Evolutionary conservation across 1,284 basidiomycete genomes (phyloP).

Genomic region (Paramarasmius palmivorus): DNA sequence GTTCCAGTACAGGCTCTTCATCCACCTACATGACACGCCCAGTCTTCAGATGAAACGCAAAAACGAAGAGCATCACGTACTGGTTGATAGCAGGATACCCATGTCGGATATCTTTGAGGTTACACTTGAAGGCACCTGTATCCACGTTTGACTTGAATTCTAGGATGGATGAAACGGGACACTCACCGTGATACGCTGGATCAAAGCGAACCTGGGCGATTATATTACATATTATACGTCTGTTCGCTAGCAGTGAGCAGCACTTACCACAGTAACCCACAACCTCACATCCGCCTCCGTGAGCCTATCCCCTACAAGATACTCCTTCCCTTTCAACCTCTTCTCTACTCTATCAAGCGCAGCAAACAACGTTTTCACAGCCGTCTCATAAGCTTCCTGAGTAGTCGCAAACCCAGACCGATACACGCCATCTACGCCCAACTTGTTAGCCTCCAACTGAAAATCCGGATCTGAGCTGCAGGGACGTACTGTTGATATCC

Average conservation of each 20-base stretch:
- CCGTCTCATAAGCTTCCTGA: constrained; percentile 81
- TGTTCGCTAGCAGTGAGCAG: background rate
- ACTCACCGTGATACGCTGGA: constrained; percentile 87
- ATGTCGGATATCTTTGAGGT: constrained; percentile 74
- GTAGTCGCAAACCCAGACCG: constrained; percentile 86
- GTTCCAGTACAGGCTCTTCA: constrained; percentile 92
- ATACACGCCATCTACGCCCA: constrained; percentile 78
- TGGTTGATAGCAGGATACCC: constrained; percentile 82
- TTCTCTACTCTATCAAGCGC: constrained; percentile 83
- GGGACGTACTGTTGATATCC: constrained; percentile 37
- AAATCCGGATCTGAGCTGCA: background rate
- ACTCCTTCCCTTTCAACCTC: constrained; percentile 77
- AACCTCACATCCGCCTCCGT: constrained; percentile 94
- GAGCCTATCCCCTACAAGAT: constrained; percentile 77
- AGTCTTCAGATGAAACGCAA: background rate
- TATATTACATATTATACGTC: background rate
- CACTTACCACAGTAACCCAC: constrained; percentile 85
- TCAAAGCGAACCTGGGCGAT: constrained; percentile 59
- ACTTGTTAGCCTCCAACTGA: background rate
- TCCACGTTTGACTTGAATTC: too few relatives aligned
- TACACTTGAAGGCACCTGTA: constrained; percentile 99
- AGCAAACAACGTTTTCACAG: constrained; percentile 72
- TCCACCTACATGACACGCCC: constrained; percentile 9
- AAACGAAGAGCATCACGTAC: constrained; percentile 21
- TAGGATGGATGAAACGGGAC: too few relatives aligned